These are phyloP conservation scores for Taxillus chinensis DNA, from an alignment of 164 flowering plant genomes.

Conservation along the genomic window DNA sequence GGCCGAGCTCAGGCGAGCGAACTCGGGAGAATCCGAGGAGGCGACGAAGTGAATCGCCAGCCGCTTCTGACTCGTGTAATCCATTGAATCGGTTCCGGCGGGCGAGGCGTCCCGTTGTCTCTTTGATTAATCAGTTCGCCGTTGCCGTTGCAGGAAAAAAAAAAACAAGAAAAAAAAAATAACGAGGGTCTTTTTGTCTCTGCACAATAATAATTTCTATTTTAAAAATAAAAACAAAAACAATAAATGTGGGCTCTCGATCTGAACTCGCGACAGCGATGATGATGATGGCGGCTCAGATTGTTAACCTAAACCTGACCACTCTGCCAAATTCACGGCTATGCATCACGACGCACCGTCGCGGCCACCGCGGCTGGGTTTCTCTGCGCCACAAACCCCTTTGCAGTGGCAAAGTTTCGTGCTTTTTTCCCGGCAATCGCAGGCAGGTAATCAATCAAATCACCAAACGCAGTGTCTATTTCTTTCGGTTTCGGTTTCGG, in stretches of 20 bases:
- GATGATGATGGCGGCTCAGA: background rate
- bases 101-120: no score
- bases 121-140: no score
- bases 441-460: constrained; percentile 23
- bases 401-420: constrained; percentile 29
- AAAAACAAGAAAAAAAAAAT: no score
- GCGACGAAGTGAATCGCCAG: constrained; percentile 35
- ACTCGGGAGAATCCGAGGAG: constrained; percentile 60
- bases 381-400: constrained; percentile 20
- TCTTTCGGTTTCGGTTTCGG: background rate
- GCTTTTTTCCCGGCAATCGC: constrained; percentile 45
- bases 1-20: constrained; percentile 37
- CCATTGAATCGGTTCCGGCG: background rate
- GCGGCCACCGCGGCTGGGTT: constrained; percentile 11
- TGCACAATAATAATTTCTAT: no score
- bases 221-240: no score
- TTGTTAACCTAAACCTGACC: constrained; percentile 14
- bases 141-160: no score
- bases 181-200: no score
- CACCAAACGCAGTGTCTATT: background rate
- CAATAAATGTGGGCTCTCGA: no score
- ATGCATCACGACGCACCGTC: background rate
- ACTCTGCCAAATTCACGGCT: constrained; percentile 7
- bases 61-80: background rate
- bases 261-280: no score